Conservation (phyloP, 805 yeast species). For the Candida nemodendra region DNA sequence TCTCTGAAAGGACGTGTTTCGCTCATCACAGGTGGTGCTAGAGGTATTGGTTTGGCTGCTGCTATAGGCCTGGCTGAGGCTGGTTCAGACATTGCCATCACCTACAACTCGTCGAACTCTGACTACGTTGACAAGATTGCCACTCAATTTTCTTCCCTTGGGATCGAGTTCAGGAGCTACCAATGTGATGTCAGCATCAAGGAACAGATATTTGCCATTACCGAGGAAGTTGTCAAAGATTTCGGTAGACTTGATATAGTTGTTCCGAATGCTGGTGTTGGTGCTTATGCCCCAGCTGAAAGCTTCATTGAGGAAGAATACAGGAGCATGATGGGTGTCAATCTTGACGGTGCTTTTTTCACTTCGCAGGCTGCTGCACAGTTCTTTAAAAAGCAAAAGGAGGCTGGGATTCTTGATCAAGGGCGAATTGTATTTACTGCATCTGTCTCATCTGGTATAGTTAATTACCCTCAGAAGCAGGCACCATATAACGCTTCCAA, state of each 20-base stretch:
- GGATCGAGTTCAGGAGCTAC: constrained; percentile 16
- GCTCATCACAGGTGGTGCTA: constrained; percentile 51
- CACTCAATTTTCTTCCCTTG: constrained; percentile 6
- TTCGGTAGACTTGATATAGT: constrained; percentile 40
- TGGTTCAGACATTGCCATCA: constrained; percentile 40
- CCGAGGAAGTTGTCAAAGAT: constrained; percentile 28
- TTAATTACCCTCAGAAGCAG: constrained; percentile 47
- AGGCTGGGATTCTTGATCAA: constrained; percentile 13
- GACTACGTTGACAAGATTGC: constrained; percentile 8
- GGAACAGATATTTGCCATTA: constrained; percentile 29
- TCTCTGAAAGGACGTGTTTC: constrained; percentile 41
- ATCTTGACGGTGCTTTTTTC: constrained; percentile 45
- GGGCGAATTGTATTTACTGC: constrained; percentile 49
- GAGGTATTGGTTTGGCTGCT: constrained; percentile 55
- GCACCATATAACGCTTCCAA: constrained; percentile 45
- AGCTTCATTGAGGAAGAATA: constrained; percentile 23
- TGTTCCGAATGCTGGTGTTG: constrained; percentile 42
- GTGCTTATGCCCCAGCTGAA: constrained; percentile 29
- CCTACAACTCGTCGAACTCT: constrained; percentile 28
- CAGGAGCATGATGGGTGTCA: constrained; percentile 43
- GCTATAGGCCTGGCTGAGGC: constrained; percentile 52
- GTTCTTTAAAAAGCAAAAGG: constrained; percentile 41
- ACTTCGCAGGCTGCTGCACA: constrained; percentile 47
- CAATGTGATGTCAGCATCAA: constrained; percentile 34
- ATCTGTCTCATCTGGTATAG: constrained; percentile 49